These are phyloP conservation scores for Boletus rex-veris DNA, from an alignment of 768 basidiomycete genomes.

Conservation along the genomic window DNA sequence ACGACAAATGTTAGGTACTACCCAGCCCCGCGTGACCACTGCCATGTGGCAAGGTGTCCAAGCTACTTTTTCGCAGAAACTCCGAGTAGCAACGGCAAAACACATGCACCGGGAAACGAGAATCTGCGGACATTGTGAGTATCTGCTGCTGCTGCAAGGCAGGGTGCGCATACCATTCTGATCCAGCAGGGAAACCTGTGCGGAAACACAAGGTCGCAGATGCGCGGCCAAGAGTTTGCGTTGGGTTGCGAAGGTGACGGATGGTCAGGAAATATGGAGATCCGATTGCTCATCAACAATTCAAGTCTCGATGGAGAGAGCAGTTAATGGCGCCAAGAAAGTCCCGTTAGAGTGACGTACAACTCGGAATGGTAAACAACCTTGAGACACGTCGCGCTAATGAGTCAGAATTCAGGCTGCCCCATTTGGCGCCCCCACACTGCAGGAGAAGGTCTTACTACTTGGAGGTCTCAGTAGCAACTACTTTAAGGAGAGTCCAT, in stretches of 20 bases:
- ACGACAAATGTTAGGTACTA: not conserved
- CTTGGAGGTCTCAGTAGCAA: too few species aligned
- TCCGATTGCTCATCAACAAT: not conserved
- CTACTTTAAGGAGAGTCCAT: too few species aligned
- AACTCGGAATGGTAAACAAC: too few species aligned
- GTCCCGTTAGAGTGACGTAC: too few species aligned
- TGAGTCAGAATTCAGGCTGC: too few species aligned
- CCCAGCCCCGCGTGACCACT: not conserved
- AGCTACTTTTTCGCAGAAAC: not conserved
- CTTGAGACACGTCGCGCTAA: too few species aligned
- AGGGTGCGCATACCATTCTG: not conserved
- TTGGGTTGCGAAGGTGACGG: not conserved
- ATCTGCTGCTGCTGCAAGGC: not conserved
- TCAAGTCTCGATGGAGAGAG: too few species aligned
- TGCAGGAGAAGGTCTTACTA: too few species aligned
- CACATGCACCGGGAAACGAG: not conserved
- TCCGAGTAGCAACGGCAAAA: not conserved
- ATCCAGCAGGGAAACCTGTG: not conserved
- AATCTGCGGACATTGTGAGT: constrained; percentile 7
- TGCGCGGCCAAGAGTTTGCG: not conserved
- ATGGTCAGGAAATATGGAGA: not conserved
- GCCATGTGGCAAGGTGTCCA: not conserved
- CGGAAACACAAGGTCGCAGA: not conserved
- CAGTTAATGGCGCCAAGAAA: too few species aligned
- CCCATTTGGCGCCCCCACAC: too few species aligned